Percentiles rank a stretch among this genome's conserved stretches.
phyloP scores from a whole-genome alignment of 2,329 filamentous ascomycete species.

The Triangularia setosa region DNA sequence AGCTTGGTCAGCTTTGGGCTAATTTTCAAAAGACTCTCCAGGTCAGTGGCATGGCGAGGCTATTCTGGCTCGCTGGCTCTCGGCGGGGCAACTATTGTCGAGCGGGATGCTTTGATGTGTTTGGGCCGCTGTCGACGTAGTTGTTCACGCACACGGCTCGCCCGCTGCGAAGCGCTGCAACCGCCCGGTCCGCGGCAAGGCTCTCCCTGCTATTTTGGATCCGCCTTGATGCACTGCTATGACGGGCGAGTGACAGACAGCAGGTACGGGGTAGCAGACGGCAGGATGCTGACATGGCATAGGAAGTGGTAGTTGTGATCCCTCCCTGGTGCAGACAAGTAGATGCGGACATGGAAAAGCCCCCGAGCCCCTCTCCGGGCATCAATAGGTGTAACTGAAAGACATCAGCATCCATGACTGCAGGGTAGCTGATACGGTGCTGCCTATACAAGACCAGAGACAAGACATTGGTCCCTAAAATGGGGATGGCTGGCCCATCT shows the following conservation, averaged over 20 bases:
- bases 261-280: background rate
- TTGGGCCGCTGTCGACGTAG: background rate
- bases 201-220: background rate
- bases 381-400: background rate
- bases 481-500: background rate
- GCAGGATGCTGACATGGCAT: background rate
- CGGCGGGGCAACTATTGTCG: constrained; percentile 5
- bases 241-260: background rate
- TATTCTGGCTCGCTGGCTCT: background rate
- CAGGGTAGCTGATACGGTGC: background rate
- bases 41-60: background rate
- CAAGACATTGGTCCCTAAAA: background rate
- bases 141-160: background rate
- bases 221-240: background rate
- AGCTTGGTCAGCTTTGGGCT: background rate
- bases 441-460: too few relatives aligned
- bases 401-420: background rate
- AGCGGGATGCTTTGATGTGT: constrained; percentile 1
- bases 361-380: too few relatives aligned
- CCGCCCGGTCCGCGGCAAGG: constrained; percentile 4
- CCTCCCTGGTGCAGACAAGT: too few relatives aligned
- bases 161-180: background rate
- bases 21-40: background rate
- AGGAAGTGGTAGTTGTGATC: too few relatives aligned
- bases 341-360: background rate